Base-by-base conservation (phyloP, 805 yeast species). In the Wickerhamomyces canadensis region DNA sequence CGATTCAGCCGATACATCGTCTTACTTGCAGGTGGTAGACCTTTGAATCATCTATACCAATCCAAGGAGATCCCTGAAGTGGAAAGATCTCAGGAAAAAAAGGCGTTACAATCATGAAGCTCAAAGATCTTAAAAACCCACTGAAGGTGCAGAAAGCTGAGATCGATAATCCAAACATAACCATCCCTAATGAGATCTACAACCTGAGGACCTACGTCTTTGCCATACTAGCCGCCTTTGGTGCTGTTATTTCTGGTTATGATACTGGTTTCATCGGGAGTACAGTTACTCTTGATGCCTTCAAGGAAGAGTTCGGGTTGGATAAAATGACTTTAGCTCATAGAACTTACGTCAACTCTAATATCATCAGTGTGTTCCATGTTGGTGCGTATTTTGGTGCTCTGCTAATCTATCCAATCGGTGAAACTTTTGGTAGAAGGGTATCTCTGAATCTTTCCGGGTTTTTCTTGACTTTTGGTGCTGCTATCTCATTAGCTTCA, bases 401-500 rank as follows among this genome's bases (percentile, higher is more conserved):
- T 2, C 27, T 45, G n/a, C 29, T 45, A 26, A 38, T 46, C 4
- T 49, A 41, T 32, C 43, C 41, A 30, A 33, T 47, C 18, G 42
- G 52, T 19, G 43, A 47, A 31, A 22, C 30, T 24, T 30, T 43
- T 25, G 52, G 54, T n/a, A 35, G 54, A 33, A 42, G 41, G 11
- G 13, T 45, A 6, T 47, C 48, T 1, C 17, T 47, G 14, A 31
- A 36, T 16, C 22, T 45, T 18, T 43, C 52, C 16, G 47, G 45
- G 6, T 27, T 42, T 24, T 31, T 45, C 8, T 34, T 49, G 41
- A 43, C 50, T 8, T 33, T 70, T 34, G 77, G 77, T 12, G 64
- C 68, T 6, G 68, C 66, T 1, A 58, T 70, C 23, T 62, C 69
- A 34, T 52, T 70, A 42, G 44, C 54, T n/a, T 50, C 72, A 16